Evolutionary conservation across 768 basidiomycete genomes (phyloP).

Genomic region (Amanita jacksonii): DNA sequence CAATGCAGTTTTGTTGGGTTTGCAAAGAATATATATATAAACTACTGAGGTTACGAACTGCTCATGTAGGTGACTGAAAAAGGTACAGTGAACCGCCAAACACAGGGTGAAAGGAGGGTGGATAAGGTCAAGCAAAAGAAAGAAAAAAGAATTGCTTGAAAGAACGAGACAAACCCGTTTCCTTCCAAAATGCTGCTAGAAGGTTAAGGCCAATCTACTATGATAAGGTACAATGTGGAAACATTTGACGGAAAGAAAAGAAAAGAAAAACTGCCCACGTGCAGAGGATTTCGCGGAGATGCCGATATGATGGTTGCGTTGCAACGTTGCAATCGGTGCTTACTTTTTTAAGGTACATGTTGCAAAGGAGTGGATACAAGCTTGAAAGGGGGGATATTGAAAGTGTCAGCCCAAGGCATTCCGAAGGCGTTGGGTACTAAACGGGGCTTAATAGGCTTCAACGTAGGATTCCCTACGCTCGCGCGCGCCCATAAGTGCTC

Average conservation of each 20-base stretch:
- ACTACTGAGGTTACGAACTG: too few relatives aligned
- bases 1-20: neutral
- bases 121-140: too few relatives aligned
- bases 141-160: too few relatives aligned
- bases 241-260: conserved; percentile 5
- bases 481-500: conserved; percentile 70
- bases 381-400: neutral
- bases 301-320: conserved; percentile 1
- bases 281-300: neutral
- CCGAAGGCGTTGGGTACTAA: conserved; percentile 2
- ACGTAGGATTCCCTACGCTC: conserved; percentile 63
- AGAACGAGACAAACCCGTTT: too few relatives aligned
- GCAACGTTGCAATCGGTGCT: conserved; percentile 1
- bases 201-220: conserved; percentile 6
- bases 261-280: neutral
- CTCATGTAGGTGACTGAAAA: too few relatives aligned
- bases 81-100: too few relatives aligned
- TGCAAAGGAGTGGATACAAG: conserved; percentile 5
- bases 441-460: conserved; percentile 46
- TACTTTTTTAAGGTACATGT: neutral
- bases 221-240: conserved; percentile 7
- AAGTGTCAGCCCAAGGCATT: neutral
- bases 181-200: too few relatives aligned
- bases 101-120: too few relatives aligned
- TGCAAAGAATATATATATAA: conserved; percentile 15